A percentile compares a stretch with the other conserved stretches of the same genome.
Evolutionary conservation across 177 flowering plant genomes (phyloP).

Genomic region (Tripterygium wilfordii): DNA sequence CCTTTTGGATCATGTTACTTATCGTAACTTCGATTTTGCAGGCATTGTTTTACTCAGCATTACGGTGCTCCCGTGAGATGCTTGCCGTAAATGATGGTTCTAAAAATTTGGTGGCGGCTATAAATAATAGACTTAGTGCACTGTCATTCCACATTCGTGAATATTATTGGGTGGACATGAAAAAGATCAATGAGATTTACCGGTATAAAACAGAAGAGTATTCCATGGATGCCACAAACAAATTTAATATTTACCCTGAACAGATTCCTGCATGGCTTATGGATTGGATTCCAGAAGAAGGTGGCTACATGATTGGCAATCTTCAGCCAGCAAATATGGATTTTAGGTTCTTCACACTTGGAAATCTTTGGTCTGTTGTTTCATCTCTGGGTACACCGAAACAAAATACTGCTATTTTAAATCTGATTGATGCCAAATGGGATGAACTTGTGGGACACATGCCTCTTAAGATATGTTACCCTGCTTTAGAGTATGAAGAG

Average conservation of each 20-base stretch:
- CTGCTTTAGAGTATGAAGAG: slow-evolving; percentile 65
- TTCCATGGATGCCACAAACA: slow-evolving; percentile 75
- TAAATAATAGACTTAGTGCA: slow-evolving; percentile 84
- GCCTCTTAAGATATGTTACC: slow-evolving; percentile 78
- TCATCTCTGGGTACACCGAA: slow-evolving; percentile 67
- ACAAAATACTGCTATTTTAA: slow-evolving; percentile 59
- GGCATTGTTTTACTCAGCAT: slow-evolving; percentile 79
- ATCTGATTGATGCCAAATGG: slow-evolving; percentile 69
- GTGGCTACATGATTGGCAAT: slow-evolving; percentile 57
- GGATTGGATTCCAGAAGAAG: slow-evolving; percentile 80
- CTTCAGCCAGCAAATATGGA: slow-evolving; percentile 59
- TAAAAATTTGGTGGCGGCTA: slow-evolving; percentile 56
- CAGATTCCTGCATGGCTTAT: slow-evolving; percentile 81
- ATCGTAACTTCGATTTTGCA: slow-evolving; percentile 22
- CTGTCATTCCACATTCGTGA: slow-evolving; percentile 86
- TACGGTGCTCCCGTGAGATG: slow-evolving; percentile 84
- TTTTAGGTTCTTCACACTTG: slow-evolving; percentile 80
- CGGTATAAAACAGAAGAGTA: slow-evolving; percentile 91
- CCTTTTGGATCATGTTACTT: neutral
- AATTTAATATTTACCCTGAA: slow-evolving; percentile 86
- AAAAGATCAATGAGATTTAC: no score
- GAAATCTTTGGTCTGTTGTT: slow-evolving; percentile 71
- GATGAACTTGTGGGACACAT: slow-evolving; percentile 61
- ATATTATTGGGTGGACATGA: slow-evolving; percentile 87
- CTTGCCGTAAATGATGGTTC: slow-evolving; percentile 58